These are phyloP conservation scores for Epithele typhae DNA, from an alignment of 768 basidiomycete genomes.

Conservation along the genomic window DNA sequence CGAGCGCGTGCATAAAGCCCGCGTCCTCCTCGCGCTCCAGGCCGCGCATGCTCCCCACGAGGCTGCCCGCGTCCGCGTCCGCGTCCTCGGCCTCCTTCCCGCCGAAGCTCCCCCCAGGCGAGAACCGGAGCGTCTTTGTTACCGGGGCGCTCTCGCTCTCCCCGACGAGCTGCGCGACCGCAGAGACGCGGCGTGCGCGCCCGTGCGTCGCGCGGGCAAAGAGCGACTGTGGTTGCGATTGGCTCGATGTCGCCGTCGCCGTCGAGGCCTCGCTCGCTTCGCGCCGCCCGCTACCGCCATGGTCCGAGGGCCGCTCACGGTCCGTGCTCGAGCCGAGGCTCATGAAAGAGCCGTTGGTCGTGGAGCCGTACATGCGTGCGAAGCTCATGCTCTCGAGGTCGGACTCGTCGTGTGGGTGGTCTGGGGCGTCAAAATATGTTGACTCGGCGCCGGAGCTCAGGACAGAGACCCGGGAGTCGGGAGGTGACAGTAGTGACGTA, in stretches of 20 bases:
- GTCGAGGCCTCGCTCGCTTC: no score
- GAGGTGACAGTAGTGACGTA: no score
- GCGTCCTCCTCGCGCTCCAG: slow-evolving; percentile 19
- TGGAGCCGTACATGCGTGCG: slow-evolving; percentile 20
- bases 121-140: slow-evolving; percentile 12
- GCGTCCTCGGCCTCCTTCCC: no score
- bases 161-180: slow-evolving; percentile 3
- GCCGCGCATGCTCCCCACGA: not conserved
- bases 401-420: slow-evolving; percentile 8
- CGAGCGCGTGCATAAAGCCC: slow-evolving; percentile 21
- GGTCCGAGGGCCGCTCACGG: no score
- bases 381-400: slow-evolving; percentile 27
- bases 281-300: no score
- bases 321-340: slow-evolving; percentile 8
- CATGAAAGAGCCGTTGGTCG: slow-evolving; percentile 7
- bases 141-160: slow-evolving; percentile 4
- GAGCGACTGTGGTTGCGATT: no score
- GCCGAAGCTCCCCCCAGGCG: slow-evolving; percentile 7
- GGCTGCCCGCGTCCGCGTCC: not conserved
- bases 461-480: no score
- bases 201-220: no score
- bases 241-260: no score
- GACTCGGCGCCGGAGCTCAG: slow-evolving; percentile 1
- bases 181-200: no score
- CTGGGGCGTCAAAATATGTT: slow-evolving; percentile 9